phyloP scores from a whole-genome alignment of 1,139 yeast genomes.

The Debaryomyces subglobosus region DNA sequence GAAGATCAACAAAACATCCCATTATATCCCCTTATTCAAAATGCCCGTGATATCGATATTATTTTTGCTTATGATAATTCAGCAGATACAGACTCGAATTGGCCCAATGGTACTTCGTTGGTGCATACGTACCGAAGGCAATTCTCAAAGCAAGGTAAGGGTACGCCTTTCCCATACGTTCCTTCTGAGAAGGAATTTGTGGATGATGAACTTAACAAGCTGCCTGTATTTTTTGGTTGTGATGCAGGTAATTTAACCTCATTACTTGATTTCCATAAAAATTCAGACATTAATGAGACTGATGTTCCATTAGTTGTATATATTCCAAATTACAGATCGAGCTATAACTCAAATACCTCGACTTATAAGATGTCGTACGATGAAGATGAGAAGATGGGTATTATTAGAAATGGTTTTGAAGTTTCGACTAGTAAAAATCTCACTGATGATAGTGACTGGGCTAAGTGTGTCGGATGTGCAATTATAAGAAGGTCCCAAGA shows the following conservation, averaged over 20 bases:
- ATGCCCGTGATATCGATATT: slow-evolving; percentile 72
- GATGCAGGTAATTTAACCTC: slow-evolving; percentile 32
- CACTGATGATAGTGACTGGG: slow-evolving; percentile 42
- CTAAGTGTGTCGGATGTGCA: slow-evolving; percentile 51
- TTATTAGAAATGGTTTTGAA: slow-evolving; percentile 46
- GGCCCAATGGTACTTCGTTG: slow-evolving; percentile 83
- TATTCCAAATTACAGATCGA: slow-evolving; percentile 35
- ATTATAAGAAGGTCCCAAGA: slow-evolving; percentile 48
- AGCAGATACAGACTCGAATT: slow-evolving; percentile 67
- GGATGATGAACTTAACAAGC: slow-evolving; percentile 28
- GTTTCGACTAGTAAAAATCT: slow-evolving; percentile 36
- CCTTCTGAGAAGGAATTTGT: slow-evolving; percentile 36
- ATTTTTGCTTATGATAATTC: slow-evolving; percentile 84
- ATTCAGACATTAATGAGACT: slow-evolving; percentile 30
- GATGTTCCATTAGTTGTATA: slow-evolving; percentile 46
- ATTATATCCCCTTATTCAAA: slow-evolving; percentile 72
- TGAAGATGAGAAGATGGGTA: slow-evolving; percentile 32
- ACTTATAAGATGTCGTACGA: slow-evolving; percentile 44
- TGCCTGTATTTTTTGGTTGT: slow-evolving; percentile 49
- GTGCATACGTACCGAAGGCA: slow-evolving; percentile 57
- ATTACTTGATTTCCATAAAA: slow-evolving; percentile 32
- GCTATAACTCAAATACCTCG: slow-evolving; percentile 41
- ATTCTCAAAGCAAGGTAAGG: slow-evolving; percentile 43
- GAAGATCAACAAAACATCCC: slow-evolving; percentile 84
- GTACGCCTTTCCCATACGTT: slow-evolving; percentile 44